Conservation (phyloP, 768 basidiomycete species). For the Lactarius indigo region DNA sequence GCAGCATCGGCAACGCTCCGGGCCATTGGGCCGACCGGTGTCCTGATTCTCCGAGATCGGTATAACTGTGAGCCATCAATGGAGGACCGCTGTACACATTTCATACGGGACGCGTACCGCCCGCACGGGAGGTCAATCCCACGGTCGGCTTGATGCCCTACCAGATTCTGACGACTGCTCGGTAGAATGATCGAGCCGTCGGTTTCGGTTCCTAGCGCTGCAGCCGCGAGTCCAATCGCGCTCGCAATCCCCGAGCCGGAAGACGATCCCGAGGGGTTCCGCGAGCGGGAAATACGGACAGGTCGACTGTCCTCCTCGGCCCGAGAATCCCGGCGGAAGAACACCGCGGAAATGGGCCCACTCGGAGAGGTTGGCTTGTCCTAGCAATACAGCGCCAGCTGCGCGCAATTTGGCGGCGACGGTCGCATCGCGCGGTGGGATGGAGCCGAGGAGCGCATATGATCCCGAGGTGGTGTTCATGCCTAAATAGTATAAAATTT, state of each 20-base stretch:
- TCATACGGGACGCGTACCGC: constrained; percentile 36
- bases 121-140: constrained; percentile 55
- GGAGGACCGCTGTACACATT: neutral
- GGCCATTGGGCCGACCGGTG: constrained; percentile 56
- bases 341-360: constrained; percentile 41
- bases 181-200: constrained; percentile 48
- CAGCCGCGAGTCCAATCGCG: constrained; percentile 43
- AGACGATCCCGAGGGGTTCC: constrained; percentile 41
- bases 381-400: constrained; percentile 39
- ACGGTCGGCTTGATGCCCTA: constrained; percentile 61
- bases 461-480: constrained; percentile 40
- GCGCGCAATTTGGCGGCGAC: constrained; percentile 34
- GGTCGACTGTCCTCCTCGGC: constrained; percentile 44
- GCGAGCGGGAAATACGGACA: constrained; percentile 43
- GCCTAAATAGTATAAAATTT: constrained; percentile 30
- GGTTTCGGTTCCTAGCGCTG: constrained; percentile 45
- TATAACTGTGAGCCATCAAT: constrained; percentile 31
- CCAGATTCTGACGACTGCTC: constrained; percentile 49
- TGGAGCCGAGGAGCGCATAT: constrained; percentile 34
- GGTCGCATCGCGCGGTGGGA: constrained; percentile 36
- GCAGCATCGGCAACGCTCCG: constrained; percentile 54
- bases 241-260: constrained; percentile 41
- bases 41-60: constrained; percentile 58
- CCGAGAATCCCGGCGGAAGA: constrained; percentile 43
- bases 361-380: constrained; percentile 42